Evolutionary conservation across 2,329 filamentous ascomycete genomes (phyloP), one percentile per base, ranked within the genome.

Genomic region (Fusarium piperis): DNA sequence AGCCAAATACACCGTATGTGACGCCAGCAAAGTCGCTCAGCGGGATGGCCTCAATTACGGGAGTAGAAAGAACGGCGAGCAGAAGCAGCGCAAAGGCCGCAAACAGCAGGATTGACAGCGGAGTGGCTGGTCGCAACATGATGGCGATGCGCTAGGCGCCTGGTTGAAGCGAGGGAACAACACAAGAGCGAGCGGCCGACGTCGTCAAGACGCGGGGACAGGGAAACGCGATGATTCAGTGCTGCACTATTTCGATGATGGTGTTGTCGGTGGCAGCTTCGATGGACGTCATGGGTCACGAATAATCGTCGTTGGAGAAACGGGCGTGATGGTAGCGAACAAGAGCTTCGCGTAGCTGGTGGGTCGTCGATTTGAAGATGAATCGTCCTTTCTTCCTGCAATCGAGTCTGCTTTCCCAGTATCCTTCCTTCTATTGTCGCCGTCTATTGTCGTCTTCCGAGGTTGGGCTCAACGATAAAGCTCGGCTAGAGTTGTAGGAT

Each of bases 1-100:
- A 97, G 28, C 96, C 96, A 84, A 98, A 95, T 55, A 98, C 95
- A 55, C 96, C 96, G 85, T 97, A 98, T 74, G 91, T 91, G 74
- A 93, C 89, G 76, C 92, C 91, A 44, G 91, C 84, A 78, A 91
- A 95, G 59, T 89, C 91, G 38, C 93, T 95, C 44, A 99, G 86
- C 11, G 94, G 94, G 52, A 99, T 97, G 28, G 87, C 88, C 78
- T 92, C 91, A 79, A 98, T 92, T 74, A 99, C 90, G 18, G 96
- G 96, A 0, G 94, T 95, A 2, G 95, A 97, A n/a, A 99, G 84
- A 39, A 95, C 93, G 52, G 94, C 93, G 39, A 99, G 86, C 52
- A 98, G 86, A 59, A 98, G 87, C 69, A 98, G 86, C 70, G 87
- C 92, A 82, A 99, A 98, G 73, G 95, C 94, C 78, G 89, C 87